Conservation (phyloP, 768 basidiomycete species). For the Rubroboletus pulcherrimus region DNA sequence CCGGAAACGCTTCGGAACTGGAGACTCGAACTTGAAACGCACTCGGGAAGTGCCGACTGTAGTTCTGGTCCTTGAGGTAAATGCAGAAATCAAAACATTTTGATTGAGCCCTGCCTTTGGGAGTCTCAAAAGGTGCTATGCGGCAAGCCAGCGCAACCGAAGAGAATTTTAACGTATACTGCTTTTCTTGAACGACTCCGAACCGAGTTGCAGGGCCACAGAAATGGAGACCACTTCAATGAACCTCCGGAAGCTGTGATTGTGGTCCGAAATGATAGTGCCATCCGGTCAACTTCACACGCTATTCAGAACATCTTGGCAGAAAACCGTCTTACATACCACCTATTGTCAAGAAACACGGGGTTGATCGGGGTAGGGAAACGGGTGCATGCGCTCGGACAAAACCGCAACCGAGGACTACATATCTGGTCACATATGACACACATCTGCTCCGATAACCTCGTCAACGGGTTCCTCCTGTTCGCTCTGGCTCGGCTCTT, state of each 20-base stretch:
- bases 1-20: not conserved
- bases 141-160: not conserved
- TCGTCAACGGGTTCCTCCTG: not conserved
- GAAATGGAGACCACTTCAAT: not conserved
- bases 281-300: not conserved
- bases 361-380: not conserved
- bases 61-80: too few species aligned
- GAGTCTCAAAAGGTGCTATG: not conserved
- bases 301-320: not conserved
- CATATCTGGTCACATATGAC: not conserved
- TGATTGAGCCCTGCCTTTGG: not conserved
- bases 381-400: not conserved
- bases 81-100: not conserved
- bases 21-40: not conserved
- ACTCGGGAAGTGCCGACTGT: not conserved
- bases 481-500: constrained; percentile 13
- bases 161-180: not conserved
- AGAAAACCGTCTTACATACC: not conserved
- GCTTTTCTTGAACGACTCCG: not conserved
- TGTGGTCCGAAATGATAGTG: not conserved
- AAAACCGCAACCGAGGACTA: not conserved
- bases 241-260: not conserved
- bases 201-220: not conserved
- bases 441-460: not conserved
- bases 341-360: not conserved